These are phyloP conservation scores for Tylopilus sp. DNA, from an alignment of 1,284 basidiomycete genomes.

Conservation along the genomic window DNA sequence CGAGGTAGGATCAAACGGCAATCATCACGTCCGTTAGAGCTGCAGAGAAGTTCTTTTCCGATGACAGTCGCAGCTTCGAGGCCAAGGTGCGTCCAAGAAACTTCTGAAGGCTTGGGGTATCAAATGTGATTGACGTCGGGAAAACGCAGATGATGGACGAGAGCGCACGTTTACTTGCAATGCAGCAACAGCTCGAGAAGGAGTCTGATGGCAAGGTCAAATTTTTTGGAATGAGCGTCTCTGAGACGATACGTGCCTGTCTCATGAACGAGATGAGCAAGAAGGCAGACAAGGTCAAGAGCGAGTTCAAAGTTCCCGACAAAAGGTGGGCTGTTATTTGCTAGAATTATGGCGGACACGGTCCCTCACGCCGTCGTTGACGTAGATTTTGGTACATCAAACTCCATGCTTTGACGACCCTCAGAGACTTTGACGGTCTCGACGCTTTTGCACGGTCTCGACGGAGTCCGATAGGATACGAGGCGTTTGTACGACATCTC, in stretches of 20 bases:
- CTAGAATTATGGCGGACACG: no score
- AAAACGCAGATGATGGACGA: constrained; percentile 89
- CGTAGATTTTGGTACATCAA: constrained; percentile 91
- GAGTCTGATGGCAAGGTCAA: constrained; percentile 73
- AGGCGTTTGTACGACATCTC: constrained; percentile 83
- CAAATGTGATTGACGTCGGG: not conserved
- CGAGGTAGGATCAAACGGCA: constrained; percentile 60
- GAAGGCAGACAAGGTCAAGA: constrained; percentile 79
- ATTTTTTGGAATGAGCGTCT: constrained; percentile 78
- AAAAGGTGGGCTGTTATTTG: constrained; percentile 56
- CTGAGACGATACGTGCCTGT: constrained; percentile 75
- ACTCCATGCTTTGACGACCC: constrained; percentile 72
- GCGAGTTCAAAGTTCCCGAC: constrained; percentile 87
- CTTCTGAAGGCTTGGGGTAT: not conserved
- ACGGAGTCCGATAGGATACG: constrained; percentile 92
- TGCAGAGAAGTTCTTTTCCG: constrained; percentile 88
- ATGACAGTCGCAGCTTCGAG: constrained; percentile 88
- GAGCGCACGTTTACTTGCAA: constrained; percentile 64
- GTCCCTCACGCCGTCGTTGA: not conserved
- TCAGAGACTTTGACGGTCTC: constrained; percentile 78
- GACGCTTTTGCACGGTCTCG: constrained; percentile 81
- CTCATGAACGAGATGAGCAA: constrained; percentile 76
- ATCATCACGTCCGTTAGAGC: constrained; percentile 70
- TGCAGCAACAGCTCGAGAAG: constrained; percentile 84
- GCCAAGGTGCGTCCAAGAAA: constrained; percentile 59